A percentile compares a stretch with the other conserved stretches of the same genome.
Conservation (phyloP, 139 green algal species). For the Diplosphaera chodatii region DNA sequence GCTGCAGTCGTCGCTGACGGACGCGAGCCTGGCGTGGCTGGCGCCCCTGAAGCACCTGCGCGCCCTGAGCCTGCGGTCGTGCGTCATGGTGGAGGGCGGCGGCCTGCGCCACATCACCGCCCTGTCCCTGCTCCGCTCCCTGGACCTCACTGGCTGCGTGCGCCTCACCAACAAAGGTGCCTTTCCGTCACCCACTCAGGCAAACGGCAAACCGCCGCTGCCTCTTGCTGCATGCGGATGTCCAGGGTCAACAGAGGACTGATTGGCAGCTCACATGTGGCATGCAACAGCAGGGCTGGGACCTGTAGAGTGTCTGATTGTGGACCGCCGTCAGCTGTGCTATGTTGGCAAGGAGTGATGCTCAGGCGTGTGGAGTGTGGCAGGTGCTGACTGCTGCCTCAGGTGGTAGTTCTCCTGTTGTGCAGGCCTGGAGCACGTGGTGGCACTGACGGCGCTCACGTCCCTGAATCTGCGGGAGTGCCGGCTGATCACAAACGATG, state of each 20-base stretch:
- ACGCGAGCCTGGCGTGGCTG: neutral
- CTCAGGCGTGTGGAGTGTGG: no score
- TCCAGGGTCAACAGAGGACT: no score
- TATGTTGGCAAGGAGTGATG: no score
- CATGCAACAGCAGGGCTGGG: no score
- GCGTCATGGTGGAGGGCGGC: neutral
- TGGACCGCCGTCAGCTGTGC: no score
- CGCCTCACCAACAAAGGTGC: neutral
- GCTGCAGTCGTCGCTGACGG: conserved; percentile 7
- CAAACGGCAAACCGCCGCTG: no score
- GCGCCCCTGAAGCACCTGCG: conserved; percentile 6
- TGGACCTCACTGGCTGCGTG: neutral
- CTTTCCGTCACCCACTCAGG: no score
- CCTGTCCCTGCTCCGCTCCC: neutral
- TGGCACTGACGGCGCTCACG: neutral
- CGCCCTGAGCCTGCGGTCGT: neutral
- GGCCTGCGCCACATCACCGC: neutral
- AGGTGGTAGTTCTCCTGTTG: no score
- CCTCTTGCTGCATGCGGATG: no score
- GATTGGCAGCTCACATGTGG: no score
- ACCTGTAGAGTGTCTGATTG: no score
- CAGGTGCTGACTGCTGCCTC: no score
- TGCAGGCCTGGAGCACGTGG: neutral
- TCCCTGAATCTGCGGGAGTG: neutral
- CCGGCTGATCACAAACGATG: neutral